phyloP scores from a whole-genome alignment of 352 stramenopile genomes.

The Lagenidium sp. region DNA sequence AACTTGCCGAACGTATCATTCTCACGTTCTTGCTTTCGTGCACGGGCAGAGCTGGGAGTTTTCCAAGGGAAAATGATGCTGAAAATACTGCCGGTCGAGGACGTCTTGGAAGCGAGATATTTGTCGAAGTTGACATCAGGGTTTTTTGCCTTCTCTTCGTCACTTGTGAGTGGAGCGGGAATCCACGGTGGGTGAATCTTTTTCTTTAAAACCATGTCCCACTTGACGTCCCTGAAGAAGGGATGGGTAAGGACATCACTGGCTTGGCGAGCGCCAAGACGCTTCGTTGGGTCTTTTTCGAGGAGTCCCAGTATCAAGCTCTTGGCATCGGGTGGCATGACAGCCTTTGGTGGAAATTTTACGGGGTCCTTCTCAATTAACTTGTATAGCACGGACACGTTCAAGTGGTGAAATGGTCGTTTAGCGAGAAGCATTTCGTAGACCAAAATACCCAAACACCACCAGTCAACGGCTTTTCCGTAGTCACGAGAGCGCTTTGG shows the following conservation, averaged over 20 bases:
- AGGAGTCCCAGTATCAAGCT: constrained; percentile 68
- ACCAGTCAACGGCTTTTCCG: constrained; percentile 83
- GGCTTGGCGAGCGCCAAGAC: constrained; percentile 71
- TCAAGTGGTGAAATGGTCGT: constrained; percentile 88
- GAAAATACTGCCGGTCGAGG: constrained; percentile 73
- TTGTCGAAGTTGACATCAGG: constrained; percentile 84
- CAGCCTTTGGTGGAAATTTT: constrained; percentile 75
- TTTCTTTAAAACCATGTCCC: constrained; percentile 78
- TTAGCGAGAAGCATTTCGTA: constrained; percentile 91
- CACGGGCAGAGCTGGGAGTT: constrained; percentile 30
- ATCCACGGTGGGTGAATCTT: constrained; percentile 72
- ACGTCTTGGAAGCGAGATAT: constrained; percentile 72
- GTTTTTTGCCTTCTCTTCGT: constrained; percentile 67
- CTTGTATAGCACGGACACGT: constrained; percentile 88
- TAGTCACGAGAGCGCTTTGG: constrained; percentile 81
- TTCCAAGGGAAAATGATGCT: constrained; percentile 79
- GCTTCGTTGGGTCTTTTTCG: constrained; percentile 79
- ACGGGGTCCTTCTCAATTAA: constrained; percentile 85
- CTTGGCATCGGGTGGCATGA: constrained; percentile 55
- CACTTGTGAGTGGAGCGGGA: constrained; percentile 51
- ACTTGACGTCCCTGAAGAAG: constrained; percentile 75
- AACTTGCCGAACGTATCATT: constrained; percentile 82
- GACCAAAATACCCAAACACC: constrained; percentile 84
- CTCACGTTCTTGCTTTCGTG: constrained; percentile 40
- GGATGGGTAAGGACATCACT: constrained; percentile 78